Conservation (phyloP, 2,329 filamentous ascomycete genomes). For the Neonectria magnoliae region DNA sequence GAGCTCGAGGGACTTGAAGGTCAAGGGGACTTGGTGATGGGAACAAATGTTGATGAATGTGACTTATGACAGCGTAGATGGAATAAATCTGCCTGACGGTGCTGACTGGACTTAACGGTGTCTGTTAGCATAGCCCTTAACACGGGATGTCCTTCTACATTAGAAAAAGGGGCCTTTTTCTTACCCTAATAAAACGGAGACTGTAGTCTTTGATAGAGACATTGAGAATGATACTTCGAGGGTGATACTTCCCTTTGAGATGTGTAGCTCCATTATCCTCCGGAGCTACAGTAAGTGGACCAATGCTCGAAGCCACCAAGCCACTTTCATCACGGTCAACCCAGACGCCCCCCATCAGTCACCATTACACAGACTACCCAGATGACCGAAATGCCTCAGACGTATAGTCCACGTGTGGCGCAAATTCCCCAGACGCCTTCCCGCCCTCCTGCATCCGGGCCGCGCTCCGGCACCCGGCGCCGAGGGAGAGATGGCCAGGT, state of each 20-base stretch:
- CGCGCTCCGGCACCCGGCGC: too few species aligned
- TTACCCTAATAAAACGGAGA: not conserved
- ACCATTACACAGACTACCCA: too few species aligned
- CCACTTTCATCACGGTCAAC: too few species aligned
- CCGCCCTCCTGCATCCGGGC: too few species aligned
- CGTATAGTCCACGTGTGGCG: not conserved
- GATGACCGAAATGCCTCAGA: not conserved
- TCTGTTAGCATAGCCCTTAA: not conserved
- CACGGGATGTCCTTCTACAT: not conserved
- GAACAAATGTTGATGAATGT: too few species aligned
- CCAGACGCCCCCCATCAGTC: too few species aligned
- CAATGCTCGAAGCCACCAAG: too few species aligned
- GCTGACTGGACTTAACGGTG: not conserved
- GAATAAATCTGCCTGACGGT: not conserved
- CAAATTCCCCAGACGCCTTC: not conserved
- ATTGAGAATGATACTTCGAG: too few species aligned
- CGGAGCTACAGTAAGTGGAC: too few species aligned
- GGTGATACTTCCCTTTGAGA: too few species aligned
- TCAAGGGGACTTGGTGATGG: slow-evolving; percentile 48
- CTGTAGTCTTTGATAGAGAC: too few species aligned
- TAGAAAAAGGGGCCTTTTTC: not conserved
- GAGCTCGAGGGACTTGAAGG: slow-evolving; percentile 62
- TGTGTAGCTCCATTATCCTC: too few species aligned
- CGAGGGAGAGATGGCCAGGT: not conserved
- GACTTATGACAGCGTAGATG: not conserved